Evolutionary conservation across 257 asterid species (phyloP).

Genomic region (Datura wrightii): DNA sequence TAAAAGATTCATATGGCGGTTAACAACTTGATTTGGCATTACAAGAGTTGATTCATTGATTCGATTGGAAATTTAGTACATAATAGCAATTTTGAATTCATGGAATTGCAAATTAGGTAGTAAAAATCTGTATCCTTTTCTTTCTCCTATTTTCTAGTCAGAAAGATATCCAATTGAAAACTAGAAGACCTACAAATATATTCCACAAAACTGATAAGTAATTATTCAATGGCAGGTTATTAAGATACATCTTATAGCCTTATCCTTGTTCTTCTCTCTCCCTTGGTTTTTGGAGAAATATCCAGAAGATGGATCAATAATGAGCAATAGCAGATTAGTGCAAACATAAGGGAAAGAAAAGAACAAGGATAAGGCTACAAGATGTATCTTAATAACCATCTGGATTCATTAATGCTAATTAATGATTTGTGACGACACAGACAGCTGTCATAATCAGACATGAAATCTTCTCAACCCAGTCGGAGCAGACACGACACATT

Average conservation of each 20-base stretch:
- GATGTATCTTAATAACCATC: neutral
- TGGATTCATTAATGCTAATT: neutral
- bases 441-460: neutral
- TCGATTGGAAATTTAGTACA: neutral
- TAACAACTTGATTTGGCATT: neutral
- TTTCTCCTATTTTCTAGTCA: neutral
- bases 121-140: neutral
- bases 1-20: neutral
- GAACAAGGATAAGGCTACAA: neutral
- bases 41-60: neutral
- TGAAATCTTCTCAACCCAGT: neutral
- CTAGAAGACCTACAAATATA: neutral
- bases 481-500: neutral
- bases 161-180: neutral
- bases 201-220: neutral
- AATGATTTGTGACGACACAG: neutral
- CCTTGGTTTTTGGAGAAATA: neutral
- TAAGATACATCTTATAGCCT: neutral
- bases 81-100: neutral
- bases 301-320: neutral
- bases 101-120: neutral
- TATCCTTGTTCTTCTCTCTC: slow-evolving; percentile 2
- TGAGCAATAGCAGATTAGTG: neutral
- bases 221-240: neutral
- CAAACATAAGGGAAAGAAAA: neutral